Percentiles rank a stretch among this genome's conserved stretches.
Conservation (phyloP, 768 basidiomycete species). For the Suillus americanus region DNA sequence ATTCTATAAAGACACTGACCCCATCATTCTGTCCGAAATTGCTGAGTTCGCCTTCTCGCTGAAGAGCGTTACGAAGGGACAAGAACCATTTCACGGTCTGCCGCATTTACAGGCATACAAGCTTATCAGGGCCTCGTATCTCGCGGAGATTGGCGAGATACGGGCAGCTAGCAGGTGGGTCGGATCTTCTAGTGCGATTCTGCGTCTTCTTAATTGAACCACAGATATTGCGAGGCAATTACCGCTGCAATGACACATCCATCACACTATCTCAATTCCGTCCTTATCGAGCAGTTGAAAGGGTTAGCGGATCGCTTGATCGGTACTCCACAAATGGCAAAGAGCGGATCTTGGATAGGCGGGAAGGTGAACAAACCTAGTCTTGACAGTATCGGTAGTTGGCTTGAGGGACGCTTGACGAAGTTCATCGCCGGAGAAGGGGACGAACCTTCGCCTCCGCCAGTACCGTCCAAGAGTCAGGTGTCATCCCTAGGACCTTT, state of each 20-base stretch:
- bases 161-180: conserved; percentile 73
- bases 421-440: conserved; percentile 94
- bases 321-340: conserved; percentile 72
- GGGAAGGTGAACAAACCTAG: conserved; percentile 89
- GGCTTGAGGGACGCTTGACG: conserved; percentile 89
- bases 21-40: conserved; percentile 85
- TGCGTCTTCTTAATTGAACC: conserved; percentile 13
- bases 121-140: conserved; percentile 68
- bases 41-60: conserved; percentile 88
- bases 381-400: conserved; percentile 86
- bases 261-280: conserved; percentile 65
- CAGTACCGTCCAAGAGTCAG: conserved; percentile 36
- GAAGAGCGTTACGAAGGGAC: conserved; percentile 71
- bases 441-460: conserved; percentile 44
- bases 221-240: conserved; percentile 95
- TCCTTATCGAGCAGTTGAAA: conserved; percentile 73
- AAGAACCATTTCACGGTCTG: conserved; percentile 80
- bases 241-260: conserved; percentile 58
- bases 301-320: conserved; percentile 77
- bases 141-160: conserved; percentile 83
- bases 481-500: conserved; percentile 74
- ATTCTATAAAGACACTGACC: conserved; percentile 67
- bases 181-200: background rate
- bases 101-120: conserved; percentile 88
- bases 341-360: conserved; percentile 81